Conservation (phyloP, 2,329 filamentous ascomycete species). For the Exserohilum rostratum region DNA sequence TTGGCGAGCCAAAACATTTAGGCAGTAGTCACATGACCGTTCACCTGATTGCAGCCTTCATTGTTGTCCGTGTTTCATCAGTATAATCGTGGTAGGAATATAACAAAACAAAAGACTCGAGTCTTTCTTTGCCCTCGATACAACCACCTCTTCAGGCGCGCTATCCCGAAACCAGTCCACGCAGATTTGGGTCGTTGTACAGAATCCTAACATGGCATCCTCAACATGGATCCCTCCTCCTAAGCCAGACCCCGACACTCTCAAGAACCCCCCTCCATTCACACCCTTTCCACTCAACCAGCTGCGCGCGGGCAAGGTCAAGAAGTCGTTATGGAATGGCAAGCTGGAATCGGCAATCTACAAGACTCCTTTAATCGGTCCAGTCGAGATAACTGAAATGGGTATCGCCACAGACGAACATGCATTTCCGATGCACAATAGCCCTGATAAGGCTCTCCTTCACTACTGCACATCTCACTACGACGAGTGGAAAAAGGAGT, state of each 20-base stretch:
- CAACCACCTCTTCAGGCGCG: not conserved
- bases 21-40: not conserved
- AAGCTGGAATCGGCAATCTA: slow-evolving; percentile 62
- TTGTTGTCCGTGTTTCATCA: not conserved
- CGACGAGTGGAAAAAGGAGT: slow-evolving; percentile 58
- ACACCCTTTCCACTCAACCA: slow-evolving; percentile 59
- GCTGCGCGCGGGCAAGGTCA: slow-evolving; percentile 64
- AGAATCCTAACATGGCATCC: slow-evolving; percentile 21
- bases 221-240: slow-evolving; percentile 29
- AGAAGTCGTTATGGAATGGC: slow-evolving; percentile 58
- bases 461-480: slow-evolving; percentile 68
- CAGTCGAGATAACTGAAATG: slow-evolving; percentile 54
- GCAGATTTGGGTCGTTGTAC: no score
- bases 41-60: not conserved
- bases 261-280: slow-evolving; percentile 33
- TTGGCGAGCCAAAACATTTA: not conserved
- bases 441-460: slow-evolving; percentile 67
- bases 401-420: slow-evolving; percentile 68
- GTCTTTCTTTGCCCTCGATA: not conserved
- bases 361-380: slow-evolving; percentile 55
- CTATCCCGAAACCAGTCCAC: no score
- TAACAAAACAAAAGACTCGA: not conserved
- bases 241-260: slow-evolving; percentile 27
- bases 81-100: not conserved
- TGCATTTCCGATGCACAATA: slow-evolving; percentile 66